Base-by-base conservation (phyloP, 192 early-diverging fungal genomes). In the Radiomyces spectabilis region DNA sequence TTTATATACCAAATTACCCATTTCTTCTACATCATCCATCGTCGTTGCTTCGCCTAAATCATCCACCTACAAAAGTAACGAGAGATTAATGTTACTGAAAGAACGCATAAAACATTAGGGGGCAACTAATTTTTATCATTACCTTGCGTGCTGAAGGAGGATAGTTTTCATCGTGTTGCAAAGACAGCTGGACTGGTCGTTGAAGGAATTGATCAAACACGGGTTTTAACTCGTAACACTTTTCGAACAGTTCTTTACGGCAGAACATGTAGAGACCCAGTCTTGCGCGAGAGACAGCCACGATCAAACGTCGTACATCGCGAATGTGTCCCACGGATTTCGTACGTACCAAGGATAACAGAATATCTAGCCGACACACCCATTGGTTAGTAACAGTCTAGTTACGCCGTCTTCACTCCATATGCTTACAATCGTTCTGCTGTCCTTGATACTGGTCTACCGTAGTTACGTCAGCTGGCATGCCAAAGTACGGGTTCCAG, bases 401-500 rank as follows among this genome's bases (percentile, higher is more conserved):
- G 19, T 44, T 21, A 7, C 19, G 7, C 19, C 19, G 7, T 44
- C 22, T 44, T 44, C 43, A 22, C 8, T 10, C 8, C 35, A 35
- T 35, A 22, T 33, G 66, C 68, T 73, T 77, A 82, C 80, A 94
- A 69, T 99, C 95, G 51, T 86, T 86, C 50, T 93, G 91, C 68
- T 93, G 89, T 34, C 95, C 97, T 73, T 99, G 97, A 66, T 84
- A 98, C 66, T 92, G 86, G 63, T 99, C 97, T 5, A 99, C 97
- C 0, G 97, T 99, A 0, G 95, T 80, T 1, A 99, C 74, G 6
- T 77, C 61, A 2, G 72, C 74, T 1, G 97, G 95, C 5, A 68
- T 55, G 9, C 88, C 86, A 73, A 98, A 95, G 30, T 86, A 76
- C 12, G 88, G 84, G 51, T 92, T 85, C 89, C 91, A 93, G 2